phyloP scores from a whole-genome alignment of 2,329 filamentous ascomycete genomes.

The Mycosphaerella sp. region DNA sequence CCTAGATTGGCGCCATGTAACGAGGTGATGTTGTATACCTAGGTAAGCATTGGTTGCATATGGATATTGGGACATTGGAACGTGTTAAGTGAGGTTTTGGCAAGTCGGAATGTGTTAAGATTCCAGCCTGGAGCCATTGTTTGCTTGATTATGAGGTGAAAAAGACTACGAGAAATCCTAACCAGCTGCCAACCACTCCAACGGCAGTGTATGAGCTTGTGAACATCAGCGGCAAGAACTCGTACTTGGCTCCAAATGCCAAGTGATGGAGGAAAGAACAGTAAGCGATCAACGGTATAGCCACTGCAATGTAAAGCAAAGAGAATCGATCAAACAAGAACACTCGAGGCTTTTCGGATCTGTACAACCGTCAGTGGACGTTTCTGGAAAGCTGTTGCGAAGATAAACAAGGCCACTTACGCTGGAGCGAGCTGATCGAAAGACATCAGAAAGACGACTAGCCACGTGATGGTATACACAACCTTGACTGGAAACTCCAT shows the following conservation, averaged over 20 bases:
- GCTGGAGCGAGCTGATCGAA: constrained; percentile 87
- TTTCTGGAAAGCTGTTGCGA: constrained; percentile 5
- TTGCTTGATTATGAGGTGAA: constrained; percentile 46
- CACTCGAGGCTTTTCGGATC: constrained; percentile 67
- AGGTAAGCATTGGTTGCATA: background rate
- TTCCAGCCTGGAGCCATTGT: background rate
- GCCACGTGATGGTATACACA: constrained; percentile 86
- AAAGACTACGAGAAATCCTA: constrained; percentile 90
- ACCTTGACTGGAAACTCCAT: constrained; percentile 93
- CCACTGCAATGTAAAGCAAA: constrained; percentile 79
- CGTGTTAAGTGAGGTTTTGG: background rate
- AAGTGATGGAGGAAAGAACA: constrained; percentile 76
- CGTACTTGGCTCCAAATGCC: constrained; percentile 74
- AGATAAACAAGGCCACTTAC: constrained; percentile 33
- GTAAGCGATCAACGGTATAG: constrained; percentile 83
- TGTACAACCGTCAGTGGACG: constrained; percentile 20
- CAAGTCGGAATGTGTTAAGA: background rate
- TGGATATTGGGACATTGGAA: background rate
- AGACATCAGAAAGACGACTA: constrained; percentile 73
- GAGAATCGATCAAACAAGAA: constrained; percentile 90
- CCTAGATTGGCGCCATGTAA: background rate
- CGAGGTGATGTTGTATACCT: background rate
- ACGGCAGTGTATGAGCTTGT: constrained; percentile 90
- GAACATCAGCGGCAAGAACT: constrained; percentile 95
- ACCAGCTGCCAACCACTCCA: constrained; percentile 92